Percentiles rank a stretch among this genome's conserved stretches.
Evolutionary conservation across 495 filamentous ascomycete genomes (phyloP).

Genomic region (Tuber borchii): DNA sequence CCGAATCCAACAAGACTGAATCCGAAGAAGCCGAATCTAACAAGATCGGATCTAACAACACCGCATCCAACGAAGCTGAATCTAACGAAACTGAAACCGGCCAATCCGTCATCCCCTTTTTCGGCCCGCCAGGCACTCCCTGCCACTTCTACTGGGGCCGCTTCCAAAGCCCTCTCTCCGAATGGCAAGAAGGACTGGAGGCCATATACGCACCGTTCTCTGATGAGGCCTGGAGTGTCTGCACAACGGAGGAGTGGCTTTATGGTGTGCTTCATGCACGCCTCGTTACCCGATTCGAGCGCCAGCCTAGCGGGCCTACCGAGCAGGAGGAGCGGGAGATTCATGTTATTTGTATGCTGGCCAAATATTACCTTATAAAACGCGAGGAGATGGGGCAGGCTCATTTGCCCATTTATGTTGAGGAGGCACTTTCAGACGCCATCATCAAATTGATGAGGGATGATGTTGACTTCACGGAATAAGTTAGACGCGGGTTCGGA

Average conservation of each 20-base stretch:
- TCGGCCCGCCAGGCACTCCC: background rate
- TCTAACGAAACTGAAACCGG: accelerated
- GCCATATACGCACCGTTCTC: background rate
- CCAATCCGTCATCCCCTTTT: background rate
- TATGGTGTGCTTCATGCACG: background rate
- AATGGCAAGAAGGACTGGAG: background rate
- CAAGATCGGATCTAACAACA: background rate
- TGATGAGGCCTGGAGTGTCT: background rate
- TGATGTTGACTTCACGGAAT: background rate
- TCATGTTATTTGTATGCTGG: background rate
- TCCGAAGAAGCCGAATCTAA: background rate
- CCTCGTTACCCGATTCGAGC: background rate
- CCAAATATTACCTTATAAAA: background rate
- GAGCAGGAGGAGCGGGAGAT: background rate
- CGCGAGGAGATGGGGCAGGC: background rate
- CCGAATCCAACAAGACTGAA: background rate
- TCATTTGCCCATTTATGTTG: background rate
- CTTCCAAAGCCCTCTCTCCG: background rate
- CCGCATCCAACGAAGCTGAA: no score
- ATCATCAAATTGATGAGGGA: background rate
- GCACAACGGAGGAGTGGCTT: background rate
- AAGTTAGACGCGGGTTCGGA: accelerated
- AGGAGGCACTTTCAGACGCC: background rate
- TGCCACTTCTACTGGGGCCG: background rate
- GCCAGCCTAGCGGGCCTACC: background rate